Evolutionary conservation across 257 asterid genomes (phyloP), one percentile per base, ranked within the genome.

Genomic region (Verbena officinalis): DNA sequence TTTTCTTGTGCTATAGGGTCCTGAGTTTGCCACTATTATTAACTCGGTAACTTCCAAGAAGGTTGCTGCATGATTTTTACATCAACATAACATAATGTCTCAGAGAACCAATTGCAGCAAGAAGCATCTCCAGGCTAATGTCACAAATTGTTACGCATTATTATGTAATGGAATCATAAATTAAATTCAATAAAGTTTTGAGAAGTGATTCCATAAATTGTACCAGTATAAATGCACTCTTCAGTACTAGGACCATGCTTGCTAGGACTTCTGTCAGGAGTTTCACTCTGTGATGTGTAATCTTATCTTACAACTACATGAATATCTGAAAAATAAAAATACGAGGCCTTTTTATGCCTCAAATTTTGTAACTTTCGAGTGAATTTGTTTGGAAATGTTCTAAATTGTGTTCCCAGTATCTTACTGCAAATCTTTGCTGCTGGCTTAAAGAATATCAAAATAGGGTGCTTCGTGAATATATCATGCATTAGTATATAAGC

Each of bases 31-130:
- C 9, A 81, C 96, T 21, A 90, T 94, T 38, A 77, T 90, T 53
- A 94, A 94, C 80, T 90, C 99, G 14, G 99, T 88, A 57, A 84
- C 97, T 31, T 81, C 95, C 51, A 94, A 94, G 86, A 94, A 84
- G 84, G 96, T 90, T 22, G 86, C 96, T 56, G 96, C 88, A 39
- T 94, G 86, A 86, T 77, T 61, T 52, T 38, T 46, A 3, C 16
- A 52, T 56, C 68, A 34, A 31, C 64, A 46, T 33, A 19, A 66
- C 20, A 57, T 60, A 58, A 38, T 17, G 77, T 75, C 77, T 63
- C 62, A 57, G 79, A 76, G 75, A 48, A 69, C 55, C 66, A 50
- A 54, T 24, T 38, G 54, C 61, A 24, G 64, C 33, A 65, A 16
- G 42, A 55, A 38, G 59, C 59, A 66, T 43, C 43, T 16, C 4